Base-by-base conservation (phyloP, 2,329 filamentous ascomycete genomes). In the Pseudogymnoascus sp. region DNA sequence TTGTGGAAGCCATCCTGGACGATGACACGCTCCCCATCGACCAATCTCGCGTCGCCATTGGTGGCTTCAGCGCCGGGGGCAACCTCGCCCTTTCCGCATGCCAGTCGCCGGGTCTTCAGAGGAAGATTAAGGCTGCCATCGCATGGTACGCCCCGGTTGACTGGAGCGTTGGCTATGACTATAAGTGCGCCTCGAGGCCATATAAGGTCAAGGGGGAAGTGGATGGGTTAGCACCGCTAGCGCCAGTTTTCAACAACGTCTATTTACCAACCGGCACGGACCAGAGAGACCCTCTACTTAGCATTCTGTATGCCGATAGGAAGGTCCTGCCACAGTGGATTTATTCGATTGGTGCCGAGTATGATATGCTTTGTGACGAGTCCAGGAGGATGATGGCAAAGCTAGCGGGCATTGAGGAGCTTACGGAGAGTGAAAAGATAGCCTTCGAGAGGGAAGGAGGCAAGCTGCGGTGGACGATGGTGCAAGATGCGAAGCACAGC, bases 1-100 rank as follows among this genome's bases (percentile, higher is more conserved):
- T 81, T 19, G 72, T 75, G 62, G 65, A 71, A 19, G 75, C 75
- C 8, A 71, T 79, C 10, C 72, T 82, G 8, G 68, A 70, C 6
- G 80, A 83, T 69, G 29, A 67, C 0, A 67, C 71, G 0, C 74
- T 84, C 0, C 79, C 79, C 2, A 74, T 83, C 65, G 78, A 83
- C 69, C 66, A 68, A 6, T 61, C 66, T 2, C 70, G 71, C 21
- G 72, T 82, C 4, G 75, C 75, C 0, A 64, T 83, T 0, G 75
- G 72, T 1, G 81, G 81, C 8, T 83, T 79, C 70, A 80, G 78
- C 35, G 80, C 81, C 0, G 81, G 81, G 26, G 81, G 76, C 1
- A 82, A 81, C 67, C 72, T 83, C 0, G 67, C 76, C 0, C 70
- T 83, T 0, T 69, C 73, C 6, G 75, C 74, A 0, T 68, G 74